Base-by-base conservation (phyloP, 768 basidiomycete species). In the Boletus pseudopeckii region DNA sequence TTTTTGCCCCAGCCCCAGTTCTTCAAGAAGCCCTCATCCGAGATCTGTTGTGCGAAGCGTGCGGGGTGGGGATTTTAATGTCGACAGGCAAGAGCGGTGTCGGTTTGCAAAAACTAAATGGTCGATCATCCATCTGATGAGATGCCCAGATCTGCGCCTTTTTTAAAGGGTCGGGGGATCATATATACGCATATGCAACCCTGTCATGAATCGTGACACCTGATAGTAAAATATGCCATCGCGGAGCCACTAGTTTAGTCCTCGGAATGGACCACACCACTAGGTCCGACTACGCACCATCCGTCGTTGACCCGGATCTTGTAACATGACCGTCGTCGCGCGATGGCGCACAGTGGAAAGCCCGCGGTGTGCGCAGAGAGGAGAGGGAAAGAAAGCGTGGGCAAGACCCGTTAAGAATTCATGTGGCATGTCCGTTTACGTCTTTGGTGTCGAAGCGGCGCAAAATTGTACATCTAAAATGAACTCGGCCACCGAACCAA, bases 391-490 rank as follows among this genome's bases (percentile, higher is more conserved):
- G 30, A 22, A 45, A 20, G 55, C 48, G 48, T 59, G 54, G 44
- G 24, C 45, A 63, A 61, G 60, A 54, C 62, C 38, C 30, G 42
- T 48, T 44, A 46, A 52, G 51, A 48, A 63, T 55, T 68, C 58
- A 66, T 62, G 62, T 52, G 41, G 51, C 58, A 41, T 56, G 64
- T 52, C 50, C 50, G 33, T 62, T 68, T 68, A 68, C 66, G 67
- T 69, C 56, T 56, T 46, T 28, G 37, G 34, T 46, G 48, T 50
- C 52, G 50, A 45, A 55, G 55, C 58, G 58, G 53, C 53, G 54
- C 40, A 42, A 56, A 22, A 40, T 45, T 47, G 38, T 33, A 34
- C 41, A 15, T 39, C 48, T 26, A 52, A 54, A 58, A 53, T 49
- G 50, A 56, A 56, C 37, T 42, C 14, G 30, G 49, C 55, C 53